A percentile compares a stretch with the other conserved stretches of the same genome.
Evolutionary conservation across 2,329 filamentous ascomycete genomes (phyloP).

Genomic region (Taxawa tesnikishii): DNA sequence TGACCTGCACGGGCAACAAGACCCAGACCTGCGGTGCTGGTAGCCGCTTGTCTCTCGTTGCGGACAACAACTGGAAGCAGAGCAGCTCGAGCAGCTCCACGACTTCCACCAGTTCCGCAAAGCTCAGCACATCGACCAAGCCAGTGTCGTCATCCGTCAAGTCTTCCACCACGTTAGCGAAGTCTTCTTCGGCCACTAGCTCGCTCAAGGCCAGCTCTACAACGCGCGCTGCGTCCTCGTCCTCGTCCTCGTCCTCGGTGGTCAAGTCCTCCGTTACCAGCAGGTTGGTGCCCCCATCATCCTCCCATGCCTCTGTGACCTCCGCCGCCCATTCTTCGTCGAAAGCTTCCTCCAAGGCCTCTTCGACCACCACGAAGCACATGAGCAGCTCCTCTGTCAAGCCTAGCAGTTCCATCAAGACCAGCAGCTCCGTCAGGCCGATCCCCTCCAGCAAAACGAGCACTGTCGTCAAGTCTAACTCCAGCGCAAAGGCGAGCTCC

Average conservation of each 20-base stretch:
- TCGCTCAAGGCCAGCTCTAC: not conserved
- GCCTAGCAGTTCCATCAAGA: conserved; percentile 3
- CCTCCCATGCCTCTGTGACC: not conserved
- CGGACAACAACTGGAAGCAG: conserved; percentile 13
- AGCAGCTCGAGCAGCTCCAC: not conserved
- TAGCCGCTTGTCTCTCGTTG: conserved; percentile 13
- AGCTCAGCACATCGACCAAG: not conserved
- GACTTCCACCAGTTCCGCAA: not conserved
- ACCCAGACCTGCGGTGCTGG: conserved; percentile 17
- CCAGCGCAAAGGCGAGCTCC: no score
- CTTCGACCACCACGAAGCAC: conserved; percentile 1
- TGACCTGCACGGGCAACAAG: conserved; percentile 15
- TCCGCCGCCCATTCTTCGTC: no score
- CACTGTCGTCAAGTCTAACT: no score
- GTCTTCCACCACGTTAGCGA: not conserved
- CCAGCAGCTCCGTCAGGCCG: no score
- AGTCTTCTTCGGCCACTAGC: conserved; percentile 1
- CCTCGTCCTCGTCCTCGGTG: not conserved
- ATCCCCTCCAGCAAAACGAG: no score
- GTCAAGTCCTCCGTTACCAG: not conserved
- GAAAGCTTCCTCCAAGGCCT: not conserved
- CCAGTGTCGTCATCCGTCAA: not conserved
- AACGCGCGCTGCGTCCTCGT: not conserved
- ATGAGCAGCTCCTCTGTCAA: conserved; percentile 1
- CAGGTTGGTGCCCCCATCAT: not conserved